Base-by-base conservation (phyloP, 1,284 basidiomycete genomes). In the Puccinia polysora region DNA sequence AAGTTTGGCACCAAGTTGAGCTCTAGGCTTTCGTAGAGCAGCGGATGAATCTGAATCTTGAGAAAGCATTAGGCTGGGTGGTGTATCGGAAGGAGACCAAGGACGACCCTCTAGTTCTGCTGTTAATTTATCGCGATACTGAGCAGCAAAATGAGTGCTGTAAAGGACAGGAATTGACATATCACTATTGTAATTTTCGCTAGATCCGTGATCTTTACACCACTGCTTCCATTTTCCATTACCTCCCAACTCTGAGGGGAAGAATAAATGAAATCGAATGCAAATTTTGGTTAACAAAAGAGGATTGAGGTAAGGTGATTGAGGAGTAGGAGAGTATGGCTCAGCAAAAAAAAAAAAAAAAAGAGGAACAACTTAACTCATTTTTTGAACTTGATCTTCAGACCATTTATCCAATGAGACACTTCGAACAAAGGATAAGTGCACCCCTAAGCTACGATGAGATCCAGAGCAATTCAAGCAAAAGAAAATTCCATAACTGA, bases 401-500 rank as follows among this genome's bases (percentile, higher is more conserved):
- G 63, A 58, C 62, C 56, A 68, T 52, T 69, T 69, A 72, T 69
- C 56, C 56, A 59, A 65, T n/a, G 69, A 75, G 18, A 69, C 75
- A 74, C 76, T 76, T 65, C 77, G 74, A 73, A 77, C 79, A 76
- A 78, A 85, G 87, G 88, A 89, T 78, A 91, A 84, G 80, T 93
- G 90, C 30, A 92, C 90, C 55, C 90, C 90, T 77, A 91, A 88
- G 62, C 90, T 87, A 81, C 93, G 84, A 81, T 97, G 93, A 45
- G 87, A 84, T 32, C 92, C 92, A 18, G 90, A 91, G 80, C 93
- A 96, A 86, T 90, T 81, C 47, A 97, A 83, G 80, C 93, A 97
- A 75, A 96, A 85, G 80, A 94, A 93, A 63, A 90, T 84, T 65
- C 89, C 91, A 65, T 77, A 88, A 86, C 86, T 85, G 75, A 91